phyloP scores from a whole-genome alignment of 176 grass and related monocot species.

The Oryza meyeriana region DNA sequence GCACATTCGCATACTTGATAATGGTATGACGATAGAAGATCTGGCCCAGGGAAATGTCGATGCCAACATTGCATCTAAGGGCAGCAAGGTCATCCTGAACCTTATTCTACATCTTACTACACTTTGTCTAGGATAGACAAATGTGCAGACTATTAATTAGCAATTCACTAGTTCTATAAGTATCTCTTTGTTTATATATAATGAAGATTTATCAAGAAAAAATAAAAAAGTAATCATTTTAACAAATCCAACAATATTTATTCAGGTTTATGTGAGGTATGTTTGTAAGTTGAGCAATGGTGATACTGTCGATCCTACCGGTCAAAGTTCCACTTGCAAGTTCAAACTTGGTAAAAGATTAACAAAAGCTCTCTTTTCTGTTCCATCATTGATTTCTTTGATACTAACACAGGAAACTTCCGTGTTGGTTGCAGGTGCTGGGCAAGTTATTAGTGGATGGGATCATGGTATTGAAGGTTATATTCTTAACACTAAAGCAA shows the following conservation, averaged over 20 bases:
- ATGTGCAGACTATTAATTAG: background rate
- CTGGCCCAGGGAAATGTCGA: background rate
- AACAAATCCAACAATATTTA: background rate
- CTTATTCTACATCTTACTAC: background rate
- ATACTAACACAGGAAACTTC: background rate
- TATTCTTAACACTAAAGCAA: background rate
- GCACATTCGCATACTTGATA: background rate
- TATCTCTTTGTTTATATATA: background rate
- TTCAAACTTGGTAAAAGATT: slow-evolving; percentile 16
- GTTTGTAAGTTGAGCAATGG: background rate
- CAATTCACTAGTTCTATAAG: background rate
- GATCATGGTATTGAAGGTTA: background rate
- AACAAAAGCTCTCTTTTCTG: background rate
- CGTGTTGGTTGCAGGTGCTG: background rate
- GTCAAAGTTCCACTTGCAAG: background rate
- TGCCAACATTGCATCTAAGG: background rate
- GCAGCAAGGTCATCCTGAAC: background rate
- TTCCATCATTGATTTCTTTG: background rate
- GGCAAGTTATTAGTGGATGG: background rate
- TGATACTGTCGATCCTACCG: background rate
- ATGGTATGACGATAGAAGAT: background rate
- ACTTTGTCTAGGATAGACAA: too few species aligned
- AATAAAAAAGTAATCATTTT: background rate
- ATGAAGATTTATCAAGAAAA: too few species aligned
- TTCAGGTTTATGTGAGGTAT: background rate